Conservation (phyloP, 495 filamentous ascomycete genomes). For the Podospora anserina region DNA sequence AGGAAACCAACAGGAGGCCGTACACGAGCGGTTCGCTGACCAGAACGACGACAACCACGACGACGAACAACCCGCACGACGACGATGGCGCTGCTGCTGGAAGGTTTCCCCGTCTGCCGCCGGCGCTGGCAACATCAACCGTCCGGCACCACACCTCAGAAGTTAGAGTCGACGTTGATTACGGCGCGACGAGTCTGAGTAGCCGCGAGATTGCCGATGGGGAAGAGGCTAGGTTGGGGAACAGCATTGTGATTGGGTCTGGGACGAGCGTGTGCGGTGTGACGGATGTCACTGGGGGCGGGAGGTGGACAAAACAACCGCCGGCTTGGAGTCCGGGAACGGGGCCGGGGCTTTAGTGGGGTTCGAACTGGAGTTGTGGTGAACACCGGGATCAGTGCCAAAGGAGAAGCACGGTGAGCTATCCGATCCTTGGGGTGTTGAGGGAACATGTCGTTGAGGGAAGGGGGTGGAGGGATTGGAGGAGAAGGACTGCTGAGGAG, state of each 20-base stretch:
- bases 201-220: background rate
- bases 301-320: background rate
- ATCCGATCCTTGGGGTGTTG: background rate
- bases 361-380: background rate
- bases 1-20: background rate
- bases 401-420: background rate
- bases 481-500: background rate
- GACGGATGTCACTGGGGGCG: background rate
- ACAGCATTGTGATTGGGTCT: slow-evolving; percentile 2
- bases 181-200: background rate
- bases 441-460: background rate
- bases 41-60: background rate
- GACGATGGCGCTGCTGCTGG: background rate
- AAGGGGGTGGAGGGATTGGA: background rate
- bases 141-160: slow-evolving; percentile 1
- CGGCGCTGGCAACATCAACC: background rate
- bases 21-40: background rate
- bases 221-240: background rate
- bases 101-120: background rate
- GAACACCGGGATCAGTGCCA: background rate
- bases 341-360: background rate
- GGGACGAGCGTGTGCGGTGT: background rate
- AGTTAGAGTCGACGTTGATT: background rate
- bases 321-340: background rate
- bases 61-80: background rate